These are phyloP conservation scores for Geotrichum reessii DNA, from an alignment of 1,139 yeast genomes.

Conservation along the genomic window DNA sequence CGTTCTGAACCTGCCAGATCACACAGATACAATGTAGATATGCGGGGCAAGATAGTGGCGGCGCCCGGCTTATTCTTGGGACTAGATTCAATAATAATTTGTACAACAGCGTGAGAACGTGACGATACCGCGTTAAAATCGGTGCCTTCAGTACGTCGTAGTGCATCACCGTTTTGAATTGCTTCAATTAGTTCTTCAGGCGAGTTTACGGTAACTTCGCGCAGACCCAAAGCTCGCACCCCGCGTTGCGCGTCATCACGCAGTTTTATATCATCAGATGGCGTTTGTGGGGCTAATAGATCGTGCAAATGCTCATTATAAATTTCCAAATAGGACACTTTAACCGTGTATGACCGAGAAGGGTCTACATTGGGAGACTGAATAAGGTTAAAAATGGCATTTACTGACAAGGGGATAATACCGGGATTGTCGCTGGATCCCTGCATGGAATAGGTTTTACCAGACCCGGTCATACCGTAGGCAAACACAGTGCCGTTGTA, in stretches of 20 bases:
- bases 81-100: conserved; percentile 49
- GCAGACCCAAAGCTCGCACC: conserved; percentile 69
- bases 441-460: conserved; percentile 88
- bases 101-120: conserved; percentile 88
- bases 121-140: conserved; percentile 81
- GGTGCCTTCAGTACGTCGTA: conserved; percentile 79
- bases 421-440: conserved; percentile 69
- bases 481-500: conserved; percentile 88
- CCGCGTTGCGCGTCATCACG: conserved; percentile 73
- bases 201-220: conserved; percentile 51
- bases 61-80: conserved; percentile 29
- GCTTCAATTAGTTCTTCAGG: conserved; percentile 57
- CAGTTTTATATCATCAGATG: conserved; percentile 53
- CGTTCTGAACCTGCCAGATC: conserved; percentile 95
- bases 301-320: conserved; percentile 85
- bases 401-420: conserved; percentile 67
- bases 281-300: conserved; percentile 40
- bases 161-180: conserved; percentile 64
- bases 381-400: conserved; percentile 53
- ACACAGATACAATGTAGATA: conserved; percentile 73
- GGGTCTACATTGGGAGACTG: conserved; percentile 27
- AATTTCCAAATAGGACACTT: conserved; percentile 75
- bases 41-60: conserved; percentile 38
- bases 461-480: conserved; percentile 94
- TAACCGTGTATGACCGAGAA: conserved; percentile 41